A percentile compares a stretch with the other conserved stretches of the same genome.
Conservation (phyloP, 345 rosid species). For the Chamaenerion angustifolium region DNA sequence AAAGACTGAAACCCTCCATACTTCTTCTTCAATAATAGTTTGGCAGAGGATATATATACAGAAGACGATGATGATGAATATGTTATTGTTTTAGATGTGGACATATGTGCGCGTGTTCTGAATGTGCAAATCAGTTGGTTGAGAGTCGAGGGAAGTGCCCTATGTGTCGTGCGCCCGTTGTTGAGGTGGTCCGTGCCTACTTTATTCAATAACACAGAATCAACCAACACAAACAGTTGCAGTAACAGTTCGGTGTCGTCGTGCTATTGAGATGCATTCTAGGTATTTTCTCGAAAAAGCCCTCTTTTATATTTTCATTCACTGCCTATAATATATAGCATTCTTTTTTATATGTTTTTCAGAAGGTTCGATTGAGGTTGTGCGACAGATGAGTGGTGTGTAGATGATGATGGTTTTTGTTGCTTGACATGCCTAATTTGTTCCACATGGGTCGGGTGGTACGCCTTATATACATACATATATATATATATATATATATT, state of each 20-base stretch:
- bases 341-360: no score
- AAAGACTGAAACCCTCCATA: background rate
- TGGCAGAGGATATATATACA: no score
- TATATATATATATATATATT: no score
- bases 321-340: no score
- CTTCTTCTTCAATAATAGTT: no score
- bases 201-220: constrained; percentile 20
- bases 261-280: constrained; percentile 9
- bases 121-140: constrained; percentile 69
- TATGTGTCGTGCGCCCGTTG: constrained; percentile 81
- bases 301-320: background rate
- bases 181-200: constrained; percentile 83
- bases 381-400: no score
- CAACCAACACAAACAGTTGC: constrained; percentile 6
- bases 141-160: constrained; percentile 76
- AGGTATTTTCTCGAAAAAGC: background rate
- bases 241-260: constrained; percentile 3
- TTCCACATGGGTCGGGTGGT: no score
- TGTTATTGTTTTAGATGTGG: constrained; percentile 55
- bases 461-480: no score
- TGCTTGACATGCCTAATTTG: no score
- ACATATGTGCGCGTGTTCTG: constrained; percentile 86
- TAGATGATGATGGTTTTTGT: no score
- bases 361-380: no score
- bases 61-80: background rate